Evolutionary conservation across 257 asterid species (phyloP), one percentile per base, ranked within the genome.

Genomic region (Lithospermum erythrorhizon): DNA sequence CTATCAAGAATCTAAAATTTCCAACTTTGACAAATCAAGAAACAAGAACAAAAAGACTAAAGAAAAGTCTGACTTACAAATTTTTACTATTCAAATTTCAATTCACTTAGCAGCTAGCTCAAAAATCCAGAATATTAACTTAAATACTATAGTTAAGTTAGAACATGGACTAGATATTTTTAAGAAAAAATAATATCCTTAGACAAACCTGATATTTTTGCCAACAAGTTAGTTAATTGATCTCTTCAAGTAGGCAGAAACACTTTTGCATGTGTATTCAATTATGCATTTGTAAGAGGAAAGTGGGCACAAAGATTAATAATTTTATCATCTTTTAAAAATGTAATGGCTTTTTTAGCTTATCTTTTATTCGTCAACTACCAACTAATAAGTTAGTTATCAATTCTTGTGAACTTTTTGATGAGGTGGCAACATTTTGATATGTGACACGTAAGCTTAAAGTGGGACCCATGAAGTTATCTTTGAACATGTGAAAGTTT

Each of bases 401-500:
- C 83, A 75, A 56, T 51, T 57, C 14, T 1, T 37, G 49, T 69
- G 77, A 74, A 67, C 86, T 80, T 7, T 85, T 84, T 79, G 70
- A 71, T 76, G 86, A 79, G 74, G 75, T 81, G 90, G 78, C 72
- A 66, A 55, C 59, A 32, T 53, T 63, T 32, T 54, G n/a, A n/a
- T n/a, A n/a, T n/a, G n/a, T n/a, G n/a, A 32, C 41, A 32, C 41
- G 9, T 32, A 32, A 32, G 41, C 41, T 4, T 4, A 32, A 32
- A 8, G 41, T 32, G 41, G 41, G 41, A 7, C 9, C 41, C 41
- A 1, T 32, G 41, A 32, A 7, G 41, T 32, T 3, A 30, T 2
- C 37, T 30, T 0, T 30, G 37, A 30, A 35, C 45, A 35, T 35
- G 45, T 35, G 14, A 35, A 35, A 35, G 14, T 7, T 35, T 7